Conservation (phyloP, 495 filamentous ascomycete genomes). For the Aspergillus asperescens region DNA sequence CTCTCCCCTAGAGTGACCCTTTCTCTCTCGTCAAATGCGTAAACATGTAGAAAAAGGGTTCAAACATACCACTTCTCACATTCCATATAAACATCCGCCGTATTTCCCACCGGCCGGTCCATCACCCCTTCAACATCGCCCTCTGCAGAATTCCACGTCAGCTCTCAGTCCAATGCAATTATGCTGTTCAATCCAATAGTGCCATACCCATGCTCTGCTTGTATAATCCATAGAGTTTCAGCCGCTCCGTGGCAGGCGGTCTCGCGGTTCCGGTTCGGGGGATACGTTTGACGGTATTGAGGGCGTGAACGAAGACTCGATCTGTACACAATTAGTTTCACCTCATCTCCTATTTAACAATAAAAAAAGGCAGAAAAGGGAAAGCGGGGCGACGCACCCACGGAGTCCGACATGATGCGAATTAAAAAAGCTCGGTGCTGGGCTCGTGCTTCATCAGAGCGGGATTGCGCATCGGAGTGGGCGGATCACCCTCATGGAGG, state of each 20-base stretch:
- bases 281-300: slow-evolving; percentile 97
- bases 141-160: slow-evolving; percentile 48
- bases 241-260: slow-evolving; percentile 75
- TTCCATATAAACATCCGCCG: slow-evolving; percentile 49
- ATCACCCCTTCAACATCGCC: slow-evolving; percentile 91
- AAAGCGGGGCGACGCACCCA: slow-evolving; percentile 35
- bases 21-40: too few relatives aligned
- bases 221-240: slow-evolving; percentile 94
- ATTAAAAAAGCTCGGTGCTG: slow-evolving; percentile 9
- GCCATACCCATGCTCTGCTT: slow-evolving; percentile 85
- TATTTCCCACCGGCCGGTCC: slow-evolving; percentile 65
- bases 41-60: too few relatives aligned
- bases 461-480: slow-evolving; percentile 13
- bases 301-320: slow-evolving; percentile 95
- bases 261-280: slow-evolving; percentile 85
- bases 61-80: slow-evolving; percentile 55
- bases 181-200: background rate
- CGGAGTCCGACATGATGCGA: slow-evolving; percentile 51
- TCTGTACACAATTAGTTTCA: slow-evolving; percentile 48
- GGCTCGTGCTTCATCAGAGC: slow-evolving; percentile 22
- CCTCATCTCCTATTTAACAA: background rate
- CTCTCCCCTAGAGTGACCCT: too few relatives aligned
- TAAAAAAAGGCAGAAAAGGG: background rate
- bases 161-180: background rate
- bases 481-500: slow-evolving; percentile 16